Evolutionary conservation across 1,139 yeast species (phyloP), one percentile per base, ranked within the genome.

Genomic region (Tardiomyces digboiensis): DNA sequence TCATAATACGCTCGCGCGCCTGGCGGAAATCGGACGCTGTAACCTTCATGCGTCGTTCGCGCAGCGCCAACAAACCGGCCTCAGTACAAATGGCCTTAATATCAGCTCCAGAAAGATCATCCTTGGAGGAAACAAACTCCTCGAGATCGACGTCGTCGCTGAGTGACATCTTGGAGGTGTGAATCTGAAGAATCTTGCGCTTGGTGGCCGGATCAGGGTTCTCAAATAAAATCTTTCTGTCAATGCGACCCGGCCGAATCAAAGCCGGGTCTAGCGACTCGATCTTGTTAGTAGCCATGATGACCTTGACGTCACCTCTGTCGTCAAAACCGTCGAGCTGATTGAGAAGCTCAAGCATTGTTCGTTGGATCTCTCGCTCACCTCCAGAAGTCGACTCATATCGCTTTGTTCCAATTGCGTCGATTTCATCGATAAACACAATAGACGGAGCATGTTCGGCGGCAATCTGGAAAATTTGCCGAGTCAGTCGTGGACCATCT

Each of bases 301-400:
- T 88, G 39, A 93, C 98, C 72, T 93, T 93, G 53, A 93, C 95
- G 61, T 91, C 98, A 44, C 97, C 97, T 60, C 97, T 77, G 65
- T 89, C 97, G 63, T 93, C 98, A 62, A 93, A 93, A 38, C 99
- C 99, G 64, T 93, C 99, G 58, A 93, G 75, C 68, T 93, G 98
- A 64, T 91, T 93, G 59, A 93, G 76, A 58, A 93, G 72, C 67
- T 93, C 98, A 77, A 93, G 74, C 97, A 93, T 89, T 21, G 98
- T 93, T 73, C 98, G 81, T 70, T 93, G 98, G 54, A 93, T 87
- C 69, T 93, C 98, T 58, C 97, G 78, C 68, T 91, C 98, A 60
- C 97, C 98, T 36, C 98, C 97, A 29, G 95, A 83, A 21, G 91
- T 79, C 1, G 97, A 87, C 50, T 91, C 98, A 64, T 89, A 91